These are phyloP conservation scores for Apostasia shenzhenica DNA, from an alignment of 106 monocot species.

Conservation along the genomic window DNA sequence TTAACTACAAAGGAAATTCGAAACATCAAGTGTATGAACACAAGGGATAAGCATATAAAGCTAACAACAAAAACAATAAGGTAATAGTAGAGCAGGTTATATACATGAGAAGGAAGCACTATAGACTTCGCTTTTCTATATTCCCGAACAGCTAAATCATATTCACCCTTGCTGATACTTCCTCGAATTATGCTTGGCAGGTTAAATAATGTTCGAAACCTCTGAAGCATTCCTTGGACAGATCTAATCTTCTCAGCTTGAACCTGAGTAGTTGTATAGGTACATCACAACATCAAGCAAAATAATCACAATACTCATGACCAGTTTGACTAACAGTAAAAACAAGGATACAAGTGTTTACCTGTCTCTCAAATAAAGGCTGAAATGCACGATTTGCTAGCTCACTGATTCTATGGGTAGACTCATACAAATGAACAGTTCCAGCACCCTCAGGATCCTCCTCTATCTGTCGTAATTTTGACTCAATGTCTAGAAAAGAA, in stretches of 20 bases:
- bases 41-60: not conserved
- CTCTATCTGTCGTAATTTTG: constrained; percentile 89
- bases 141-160: constrained; percentile 97
- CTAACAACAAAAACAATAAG: not conserved
- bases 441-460: constrained; percentile 99
- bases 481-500: constrained; percentile 76
- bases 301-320: not conserved
- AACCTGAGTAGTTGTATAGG: constrained; percentile 30
- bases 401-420: constrained; percentile 65
- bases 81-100: constrained; percentile 1
- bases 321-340: not conserved
- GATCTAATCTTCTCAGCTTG: constrained; percentile 99
- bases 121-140: constrained; percentile 99
- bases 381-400: constrained; percentile 93
- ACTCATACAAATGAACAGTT: constrained; percentile 62
- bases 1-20: too few species aligned
- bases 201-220: constrained; percentile 94
- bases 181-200: constrained; percentile 93
- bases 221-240: constrained; percentile 99
- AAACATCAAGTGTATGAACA: too few species aligned
- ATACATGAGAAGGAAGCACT: constrained; percentile 99
- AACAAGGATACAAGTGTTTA: constrained; percentile 10
- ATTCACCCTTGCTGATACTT: constrained; percentile 92
- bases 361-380: constrained; percentile 97
- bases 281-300: constrained; percentile 1